phyloP scores from a whole-genome alignment of 2,329 filamentous ascomycete species.

The Colletotrichum trifolii region DNA sequence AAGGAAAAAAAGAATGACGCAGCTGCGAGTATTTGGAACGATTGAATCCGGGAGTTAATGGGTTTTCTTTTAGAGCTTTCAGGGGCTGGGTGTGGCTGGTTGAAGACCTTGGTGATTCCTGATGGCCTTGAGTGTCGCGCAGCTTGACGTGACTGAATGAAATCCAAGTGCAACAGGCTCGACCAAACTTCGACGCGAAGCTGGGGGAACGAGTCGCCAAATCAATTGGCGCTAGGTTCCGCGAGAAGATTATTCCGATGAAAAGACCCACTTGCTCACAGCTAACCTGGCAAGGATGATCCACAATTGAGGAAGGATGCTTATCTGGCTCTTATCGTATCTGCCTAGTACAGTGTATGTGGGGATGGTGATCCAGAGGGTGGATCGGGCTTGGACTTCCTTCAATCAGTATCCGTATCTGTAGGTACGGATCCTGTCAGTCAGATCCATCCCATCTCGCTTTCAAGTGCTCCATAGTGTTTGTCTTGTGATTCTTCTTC shows the following conservation, averaged over 20 bases:
- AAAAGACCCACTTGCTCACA: constrained; percentile 23
- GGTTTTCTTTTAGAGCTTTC: no score
- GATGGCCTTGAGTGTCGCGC: constrained; percentile 28
- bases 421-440: no score
- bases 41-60: background rate
- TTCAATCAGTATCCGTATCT: no score
- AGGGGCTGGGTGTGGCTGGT: no score
- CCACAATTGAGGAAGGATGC: background rate
- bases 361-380: no score
- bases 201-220: constrained; percentile 55
- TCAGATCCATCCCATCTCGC: no score
- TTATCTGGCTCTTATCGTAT: constrained; percentile 23
- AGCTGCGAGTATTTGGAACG: constrained; percentile 2
- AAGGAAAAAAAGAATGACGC: constrained; percentile 17
- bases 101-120: background rate
- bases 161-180: constrained; percentile 19
- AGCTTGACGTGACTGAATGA: constrained; percentile 27
- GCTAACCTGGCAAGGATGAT: constrained; percentile 16
- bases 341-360: background rate
- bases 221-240: constrained; percentile 52
- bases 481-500: no score
- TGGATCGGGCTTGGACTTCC: no score
- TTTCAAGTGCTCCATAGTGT: no score
- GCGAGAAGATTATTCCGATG: constrained; percentile 50
- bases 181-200: constrained; percentile 48